A percentile compares a stretch with the other conserved stretches of the same genome.
Evolutionary conservation across 139 green algal genomes (phyloP).

Genomic region (Coelastrella sp.): DNA sequence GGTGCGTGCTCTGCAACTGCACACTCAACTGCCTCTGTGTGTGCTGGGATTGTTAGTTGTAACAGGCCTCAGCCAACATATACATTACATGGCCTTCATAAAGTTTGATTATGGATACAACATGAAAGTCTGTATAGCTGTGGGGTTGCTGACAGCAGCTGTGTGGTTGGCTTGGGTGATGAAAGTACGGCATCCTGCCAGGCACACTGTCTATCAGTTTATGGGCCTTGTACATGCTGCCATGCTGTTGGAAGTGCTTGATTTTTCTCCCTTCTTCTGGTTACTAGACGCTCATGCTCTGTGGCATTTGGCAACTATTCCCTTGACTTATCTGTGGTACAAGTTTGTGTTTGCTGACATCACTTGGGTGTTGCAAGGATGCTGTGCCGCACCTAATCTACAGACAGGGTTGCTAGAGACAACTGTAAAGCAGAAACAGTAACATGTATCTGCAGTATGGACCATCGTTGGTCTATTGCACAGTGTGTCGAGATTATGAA

Average conservation of each 20-base stretch:
- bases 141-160: slow-evolving; percentile 63
- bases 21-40: not conserved
- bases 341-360: slow-evolving; percentile 70
- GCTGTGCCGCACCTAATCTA: not conserved
- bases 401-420: not conserved
- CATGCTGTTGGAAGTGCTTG: slow-evolving; percentile 85
- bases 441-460: not conserved
- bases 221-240: slow-evolving; percentile 64
- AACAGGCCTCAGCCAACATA: slow-evolving; percentile 58
- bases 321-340: slow-evolving; percentile 82
- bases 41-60: slow-evolving; percentile 21
- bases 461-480: too few species aligned
- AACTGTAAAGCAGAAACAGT: not conserved
- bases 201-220: slow-evolving; percentile 65
- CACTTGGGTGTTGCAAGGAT: not conserved
- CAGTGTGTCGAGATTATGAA: too few species aligned
- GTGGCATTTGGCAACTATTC: slow-evolving; percentile 86
- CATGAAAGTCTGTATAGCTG: slow-evolving; percentile 77
- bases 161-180: slow-evolving; percentile 55
- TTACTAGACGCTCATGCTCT: slow-evolving; percentile 86
- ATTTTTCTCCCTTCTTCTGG: slow-evolving; percentile 81
- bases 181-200: slow-evolving; percentile 50
- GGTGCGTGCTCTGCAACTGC: slow-evolving; percentile 26
- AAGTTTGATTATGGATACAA: slow-evolving; percentile 94
- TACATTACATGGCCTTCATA: slow-evolving; percentile 81